phyloP scores from a whole-genome alignment of 352 stramenopile species.

The Aphanomyces invadans region DNA sequence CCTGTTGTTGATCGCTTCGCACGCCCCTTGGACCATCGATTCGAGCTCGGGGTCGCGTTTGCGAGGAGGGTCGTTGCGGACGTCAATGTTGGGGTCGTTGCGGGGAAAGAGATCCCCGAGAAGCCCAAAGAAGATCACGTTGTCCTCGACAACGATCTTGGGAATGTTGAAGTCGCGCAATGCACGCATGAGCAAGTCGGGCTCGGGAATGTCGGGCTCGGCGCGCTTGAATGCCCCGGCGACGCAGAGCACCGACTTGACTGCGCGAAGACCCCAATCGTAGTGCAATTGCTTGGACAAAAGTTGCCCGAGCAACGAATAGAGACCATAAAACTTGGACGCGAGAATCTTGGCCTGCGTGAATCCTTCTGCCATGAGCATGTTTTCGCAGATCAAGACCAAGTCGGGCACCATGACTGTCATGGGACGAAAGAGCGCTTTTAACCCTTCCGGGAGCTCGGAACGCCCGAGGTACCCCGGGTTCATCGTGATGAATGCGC shows the following conservation, averaged over 20 bases:
- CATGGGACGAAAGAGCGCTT: slow-evolving; percentile 93
- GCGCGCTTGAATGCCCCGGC: slow-evolving; percentile 91
- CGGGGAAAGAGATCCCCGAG: slow-evolving; percentile 92
- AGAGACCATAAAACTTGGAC: slow-evolving; percentile 95
- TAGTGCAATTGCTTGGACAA: slow-evolving; percentile 95
- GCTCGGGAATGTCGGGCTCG: slow-evolving; percentile 89
- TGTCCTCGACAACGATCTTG: slow-evolving; percentile 92
- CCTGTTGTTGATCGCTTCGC: slow-evolving; percentile 72
- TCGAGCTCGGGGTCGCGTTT: slow-evolving; percentile 92
- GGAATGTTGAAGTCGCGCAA: slow-evolving; percentile 95
- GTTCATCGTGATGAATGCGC: slow-evolving; percentile 97
- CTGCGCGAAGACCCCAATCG: slow-evolving; percentile 90
- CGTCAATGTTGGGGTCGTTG: slow-evolving; percentile 73
- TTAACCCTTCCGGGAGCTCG: slow-evolving; percentile 91
- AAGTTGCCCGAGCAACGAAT: slow-evolving; percentile 89
- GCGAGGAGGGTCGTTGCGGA: slow-evolving; percentile 85
- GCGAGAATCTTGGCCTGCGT: slow-evolving; percentile 91
- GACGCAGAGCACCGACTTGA: slow-evolving; percentile 93
- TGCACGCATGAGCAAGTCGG: slow-evolving; percentile 92
- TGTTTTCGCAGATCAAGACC: slow-evolving; percentile 96
- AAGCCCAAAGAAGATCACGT: slow-evolving; percentile 65
- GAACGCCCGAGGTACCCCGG: slow-evolving; percentile 92
- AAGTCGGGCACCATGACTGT: slow-evolving; percentile 95
- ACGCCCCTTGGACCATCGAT: slow-evolving; percentile 76
- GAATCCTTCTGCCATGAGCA: slow-evolving; percentile 96